Percentiles rank a stretch among this genome's conserved stretches.
These are phyloP conservation scores for Tolypocladium paradoxum DNA, from an alignment of 2,329 filamentous ascomycete species.

Conservation along the genomic window DNA sequence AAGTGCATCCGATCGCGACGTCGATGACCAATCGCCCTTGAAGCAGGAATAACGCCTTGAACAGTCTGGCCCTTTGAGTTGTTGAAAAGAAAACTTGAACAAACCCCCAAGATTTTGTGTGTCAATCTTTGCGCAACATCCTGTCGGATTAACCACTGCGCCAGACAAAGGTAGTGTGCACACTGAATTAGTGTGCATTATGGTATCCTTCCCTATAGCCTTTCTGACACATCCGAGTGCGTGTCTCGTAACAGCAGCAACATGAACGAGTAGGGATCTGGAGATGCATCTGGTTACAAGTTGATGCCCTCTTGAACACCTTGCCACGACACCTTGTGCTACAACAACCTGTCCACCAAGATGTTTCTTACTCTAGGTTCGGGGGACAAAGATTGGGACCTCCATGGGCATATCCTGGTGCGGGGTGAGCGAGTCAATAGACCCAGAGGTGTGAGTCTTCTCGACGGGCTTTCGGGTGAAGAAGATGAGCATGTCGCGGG, in stretches of 20 bases:
- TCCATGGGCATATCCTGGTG: constrained; percentile 15
- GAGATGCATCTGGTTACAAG: background rate
- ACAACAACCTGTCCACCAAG: background rate
- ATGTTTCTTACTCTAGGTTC: background rate
- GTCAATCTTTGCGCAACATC: too few species aligned
- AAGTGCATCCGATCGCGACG: background rate
- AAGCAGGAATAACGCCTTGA: background rate
- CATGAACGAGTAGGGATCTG: background rate
- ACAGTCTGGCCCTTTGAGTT: background rate
- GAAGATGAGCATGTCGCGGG: constrained; percentile 18
- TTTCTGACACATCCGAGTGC: too few species aligned
- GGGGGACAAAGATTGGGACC: constrained; percentile 13
- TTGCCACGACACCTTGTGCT: background rate
- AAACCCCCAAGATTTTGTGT: background rate
- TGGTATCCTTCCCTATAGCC: too few species aligned
- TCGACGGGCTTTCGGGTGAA: constrained; percentile 17
- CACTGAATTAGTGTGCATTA: too few species aligned
- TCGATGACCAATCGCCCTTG: background rate
- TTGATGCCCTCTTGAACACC: background rate
- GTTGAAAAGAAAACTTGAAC: background rate
- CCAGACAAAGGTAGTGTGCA: too few species aligned
- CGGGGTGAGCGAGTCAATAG: constrained; percentile 13
- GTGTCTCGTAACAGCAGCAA: background rate
- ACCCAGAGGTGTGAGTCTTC: constrained; percentile 11
- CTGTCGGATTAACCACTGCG: too few species aligned